Evolutionary conservation across 371 early-diverging fungal species (phyloP).

Genomic region (Apophysomyces variabilis): DNA sequence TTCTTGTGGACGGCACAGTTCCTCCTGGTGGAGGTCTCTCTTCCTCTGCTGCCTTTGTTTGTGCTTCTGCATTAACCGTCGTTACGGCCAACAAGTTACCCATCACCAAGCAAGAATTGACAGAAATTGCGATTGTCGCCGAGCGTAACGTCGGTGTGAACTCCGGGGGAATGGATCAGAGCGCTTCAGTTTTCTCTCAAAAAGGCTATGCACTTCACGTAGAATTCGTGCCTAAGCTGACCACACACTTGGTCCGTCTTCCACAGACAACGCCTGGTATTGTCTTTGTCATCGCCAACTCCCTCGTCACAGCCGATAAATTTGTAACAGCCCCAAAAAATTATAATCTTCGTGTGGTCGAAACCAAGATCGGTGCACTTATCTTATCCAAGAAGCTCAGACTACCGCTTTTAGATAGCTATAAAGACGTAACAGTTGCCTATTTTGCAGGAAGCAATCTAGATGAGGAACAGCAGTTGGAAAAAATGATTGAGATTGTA

Average conservation of each 20-base stretch:
- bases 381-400: constrained; percentile 65
- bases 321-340: constrained; percentile 84
- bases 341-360: constrained; percentile 96
- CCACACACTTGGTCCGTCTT: constrained; percentile 66
- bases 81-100: constrained; percentile 53
- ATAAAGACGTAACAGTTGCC: constrained; percentile 72
- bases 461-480: constrained; percentile 47
- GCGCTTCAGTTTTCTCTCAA: constrained; percentile 82
- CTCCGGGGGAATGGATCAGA: constrained; percentile 93
- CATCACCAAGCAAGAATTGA: constrained; percentile 68
- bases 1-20: constrained; percentile 79
- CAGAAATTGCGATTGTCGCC: constrained; percentile 77
- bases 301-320: constrained; percentile 88
- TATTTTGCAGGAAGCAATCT: constrained; percentile 48
- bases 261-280: constrained; percentile 57
- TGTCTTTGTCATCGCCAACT: constrained; percentile 91
- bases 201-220: constrained; percentile 78
- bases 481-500: constrained; percentile 43
- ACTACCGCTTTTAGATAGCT: constrained; percentile 45
- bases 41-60: constrained; percentile 85
- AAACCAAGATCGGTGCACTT: constrained; percentile 83
- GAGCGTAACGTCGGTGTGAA: constrained; percentile 88
- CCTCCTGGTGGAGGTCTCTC: constrained; percentile 90
- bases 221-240: constrained; percentile 82
- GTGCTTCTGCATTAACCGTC: constrained; percentile 77